phyloP scores from a whole-genome alignment of 192 early-diverging fungal genomes.

The Entophlyctis helioformis region DNA sequence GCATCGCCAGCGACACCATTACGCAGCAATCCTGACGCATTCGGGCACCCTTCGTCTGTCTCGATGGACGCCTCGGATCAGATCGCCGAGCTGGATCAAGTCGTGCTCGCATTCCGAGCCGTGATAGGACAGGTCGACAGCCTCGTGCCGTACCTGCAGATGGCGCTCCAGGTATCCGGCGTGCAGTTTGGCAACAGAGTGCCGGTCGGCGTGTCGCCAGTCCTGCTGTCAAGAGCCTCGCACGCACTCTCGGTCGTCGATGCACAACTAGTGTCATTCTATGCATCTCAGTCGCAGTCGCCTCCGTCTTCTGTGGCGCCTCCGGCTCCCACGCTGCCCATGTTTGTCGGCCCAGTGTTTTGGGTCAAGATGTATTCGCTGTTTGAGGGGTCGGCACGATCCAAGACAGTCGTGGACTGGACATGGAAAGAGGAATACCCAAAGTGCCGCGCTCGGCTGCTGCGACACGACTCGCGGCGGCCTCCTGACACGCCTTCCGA shows the following conservation, averaged over 20 bases:
- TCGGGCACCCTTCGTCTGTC: too few relatives aligned
- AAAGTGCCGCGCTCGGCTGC: constrained; percentile 13
- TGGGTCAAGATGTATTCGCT: constrained; percentile 50
- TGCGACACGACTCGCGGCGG: constrained; percentile 25
- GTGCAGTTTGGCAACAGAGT: constrained; percentile 27
- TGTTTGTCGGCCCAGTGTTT: too few relatives aligned
- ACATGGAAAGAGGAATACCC: constrained; percentile 77
- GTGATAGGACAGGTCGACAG: constrained; percentile 29
- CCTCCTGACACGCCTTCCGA: neutral
- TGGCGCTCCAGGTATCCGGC: constrained; percentile 39
- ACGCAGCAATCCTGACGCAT: too few relatives aligned
- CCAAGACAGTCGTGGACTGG: constrained; percentile 42
- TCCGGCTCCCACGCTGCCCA: too few relatives aligned
- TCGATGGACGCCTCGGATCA: too few relatives aligned
- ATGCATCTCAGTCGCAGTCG: neutral
- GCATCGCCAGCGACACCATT: too few relatives aligned
- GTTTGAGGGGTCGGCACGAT: constrained; percentile 52
- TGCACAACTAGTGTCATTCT: neutral
- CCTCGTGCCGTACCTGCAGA: constrained; percentile 38
- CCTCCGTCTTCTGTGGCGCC: constrained; percentile 10
- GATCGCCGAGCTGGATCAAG: too few relatives aligned
- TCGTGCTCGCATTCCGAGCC: too few relatives aligned
- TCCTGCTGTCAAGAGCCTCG: constrained; percentile 51
- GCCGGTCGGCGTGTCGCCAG: constrained; percentile 32
- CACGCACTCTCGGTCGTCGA: constrained; percentile 2